Conservation (phyloP, 371 early-diverging fungal genomes). For the Thermomucor indicae-seudaticae region DNA sequence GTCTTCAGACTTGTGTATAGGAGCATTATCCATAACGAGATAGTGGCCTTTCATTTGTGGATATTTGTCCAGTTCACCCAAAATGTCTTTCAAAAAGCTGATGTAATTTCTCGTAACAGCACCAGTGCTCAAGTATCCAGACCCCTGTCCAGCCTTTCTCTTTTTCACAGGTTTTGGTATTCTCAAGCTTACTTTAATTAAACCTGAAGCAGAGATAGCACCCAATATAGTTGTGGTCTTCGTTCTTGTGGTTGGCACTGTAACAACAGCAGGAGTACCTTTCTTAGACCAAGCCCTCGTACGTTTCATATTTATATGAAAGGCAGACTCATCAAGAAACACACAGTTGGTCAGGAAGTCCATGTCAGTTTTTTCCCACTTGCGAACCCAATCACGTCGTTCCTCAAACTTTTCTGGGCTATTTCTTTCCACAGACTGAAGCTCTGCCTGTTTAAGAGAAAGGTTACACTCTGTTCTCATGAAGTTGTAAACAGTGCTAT, state of each 20-base stretch:
- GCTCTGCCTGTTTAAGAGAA: constrained; percentile 7
- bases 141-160: background rate
- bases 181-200: constrained; percentile 8
- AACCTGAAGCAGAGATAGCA: constrained; percentile 10
- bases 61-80: constrained; percentile 6
- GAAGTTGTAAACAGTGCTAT: constrained; percentile 7
- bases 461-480: constrained; percentile 10
- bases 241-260: constrained; percentile 7
- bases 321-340: constrained; percentile 12
- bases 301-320: constrained; percentile 11
- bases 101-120: background rate
- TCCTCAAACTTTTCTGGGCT: constrained; percentile 13
- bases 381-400: constrained; percentile 5
- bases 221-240: constrained; percentile 6
- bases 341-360: constrained; percentile 5
- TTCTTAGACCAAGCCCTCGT: constrained; percentile 11
- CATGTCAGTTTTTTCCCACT: constrained; percentile 14
- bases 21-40: constrained; percentile 15
- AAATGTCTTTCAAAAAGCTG: constrained; percentile 1
- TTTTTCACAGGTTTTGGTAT: background rate
- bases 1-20: constrained; percentile 6
- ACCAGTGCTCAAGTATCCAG: constrained; percentile 1
- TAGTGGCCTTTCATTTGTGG: constrained; percentile 11
- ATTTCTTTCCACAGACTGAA: constrained; percentile 7
- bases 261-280: constrained; percentile 11